Evolutionary conservation across 176 grass and related monocot genomes (phyloP).

Genomic region (Bolboschoenus planiculmis): DNA sequence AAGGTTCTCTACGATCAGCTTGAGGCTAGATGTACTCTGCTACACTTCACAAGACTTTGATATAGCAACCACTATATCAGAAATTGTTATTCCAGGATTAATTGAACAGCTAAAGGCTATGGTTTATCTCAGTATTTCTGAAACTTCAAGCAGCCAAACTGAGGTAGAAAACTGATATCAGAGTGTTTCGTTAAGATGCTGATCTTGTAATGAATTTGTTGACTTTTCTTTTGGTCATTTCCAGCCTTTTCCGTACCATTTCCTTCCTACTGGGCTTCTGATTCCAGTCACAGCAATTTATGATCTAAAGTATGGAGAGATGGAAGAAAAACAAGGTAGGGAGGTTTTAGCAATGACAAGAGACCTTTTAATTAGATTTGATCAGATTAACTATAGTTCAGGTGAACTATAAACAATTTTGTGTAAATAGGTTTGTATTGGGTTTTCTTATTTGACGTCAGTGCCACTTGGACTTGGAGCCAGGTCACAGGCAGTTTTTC

Average conservation of each 20-base stretch:
- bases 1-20: conserved; percentile 35
- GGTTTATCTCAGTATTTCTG: conserved; percentile 41
- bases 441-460: not conserved
- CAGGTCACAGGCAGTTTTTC: not conserved
- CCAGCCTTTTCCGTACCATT: conserved; percentile 76
- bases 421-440: not conserved
- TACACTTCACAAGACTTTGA: conserved; percentile 55
- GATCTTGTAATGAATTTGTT: conserved; percentile 6
- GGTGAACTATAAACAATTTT: not conserved
- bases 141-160: conserved; percentile 42
- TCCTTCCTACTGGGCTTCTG: conserved; percentile 56
- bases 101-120: conserved; percentile 60
- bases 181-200: not conserved
- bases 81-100: conserved; percentile 74
- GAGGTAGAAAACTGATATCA: conserved; percentile 40
- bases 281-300: conserved; percentile 84
- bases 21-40: conserved; percentile 88
- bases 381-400: not conserved
- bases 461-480: not conserved
- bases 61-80: conserved; percentile 47
- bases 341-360: not conserved
- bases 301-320: conserved; percentile 85
- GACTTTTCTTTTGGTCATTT: conserved; percentile 15
- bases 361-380: not conserved
- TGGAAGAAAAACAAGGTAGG: conserved; percentile 92